These are phyloP conservation scores for Apiospora kogelbergensis DNA, from an alignment of 2,329 filamentous ascomycete genomes.

Conservation along the genomic window DNA sequence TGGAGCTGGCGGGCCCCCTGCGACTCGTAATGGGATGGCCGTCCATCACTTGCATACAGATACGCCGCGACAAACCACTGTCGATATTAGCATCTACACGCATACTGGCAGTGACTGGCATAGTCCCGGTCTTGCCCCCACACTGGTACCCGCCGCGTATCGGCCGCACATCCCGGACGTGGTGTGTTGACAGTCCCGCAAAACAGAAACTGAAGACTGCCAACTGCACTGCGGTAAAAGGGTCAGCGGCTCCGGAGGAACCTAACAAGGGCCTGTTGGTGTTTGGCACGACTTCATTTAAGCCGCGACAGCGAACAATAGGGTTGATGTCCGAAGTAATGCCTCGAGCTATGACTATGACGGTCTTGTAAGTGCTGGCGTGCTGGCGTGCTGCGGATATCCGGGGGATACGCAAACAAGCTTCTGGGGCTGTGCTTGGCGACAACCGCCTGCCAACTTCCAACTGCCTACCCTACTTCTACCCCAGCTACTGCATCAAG, in stretches of 20 bases:
- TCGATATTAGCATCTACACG: slow-evolving; percentile 1
- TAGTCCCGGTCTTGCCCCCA: neutral
- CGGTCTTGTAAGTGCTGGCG: neutral
- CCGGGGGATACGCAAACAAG: slow-evolving; percentile 1
- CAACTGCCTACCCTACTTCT: too few relatives aligned
- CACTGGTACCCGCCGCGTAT: neutral
- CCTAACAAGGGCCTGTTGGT: neutral
- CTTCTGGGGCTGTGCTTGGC: slow-evolving; percentile 3
- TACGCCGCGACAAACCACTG: neutral
- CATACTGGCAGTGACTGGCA: neutral
- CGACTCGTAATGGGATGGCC: neutral
- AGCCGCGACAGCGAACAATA: neutral
- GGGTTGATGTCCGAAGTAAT: slow-evolving; percentile 1
- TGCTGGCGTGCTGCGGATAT: neutral
- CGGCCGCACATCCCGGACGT: neutral
- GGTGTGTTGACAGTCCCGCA: slow-evolving; percentile 3
- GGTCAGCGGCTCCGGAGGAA: neutral
- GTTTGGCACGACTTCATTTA: neutral
- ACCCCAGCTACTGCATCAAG: neutral
- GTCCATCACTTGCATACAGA: neutral
- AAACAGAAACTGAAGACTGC: slow-evolving; percentile 8
- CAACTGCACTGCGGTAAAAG: neutral
- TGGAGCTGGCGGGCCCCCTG: neutral
- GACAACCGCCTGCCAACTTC: neutral
- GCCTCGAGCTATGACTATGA: neutral